Base-by-base conservation (phyloP, 2,329 filamentous ascomycete genomes). In the Pyrenophora seminiperda region DNA sequence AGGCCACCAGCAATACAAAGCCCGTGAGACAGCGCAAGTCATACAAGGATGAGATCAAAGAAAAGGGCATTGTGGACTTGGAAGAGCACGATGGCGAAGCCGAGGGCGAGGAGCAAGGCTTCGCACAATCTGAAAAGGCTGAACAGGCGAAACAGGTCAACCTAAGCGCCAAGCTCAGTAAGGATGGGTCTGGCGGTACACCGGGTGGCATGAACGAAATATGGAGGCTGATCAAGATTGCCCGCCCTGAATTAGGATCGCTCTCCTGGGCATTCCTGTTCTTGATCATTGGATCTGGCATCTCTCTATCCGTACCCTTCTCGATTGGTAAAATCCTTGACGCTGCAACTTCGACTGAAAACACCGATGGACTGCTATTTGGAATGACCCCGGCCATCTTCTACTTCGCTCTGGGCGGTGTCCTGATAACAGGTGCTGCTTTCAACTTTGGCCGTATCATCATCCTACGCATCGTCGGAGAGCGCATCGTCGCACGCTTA, bases 251-350 rank as follows among this genome's bases (percentile, higher is more conserved):
- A 76, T 76, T 89, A 22, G 87, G 81, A 68, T 88, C 89, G 73
- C 84, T 99, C 13, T 81, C 79, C n/a, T 65, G 89, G 57, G 95
- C 95, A 3, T 93, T 97, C 70, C 72, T 88, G 47, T 89, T 96
- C 68, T 80, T 99, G 41, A 80, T 99, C 50, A 81, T 97, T 55
- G 97, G 93, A 13, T 97, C 93, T 3, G 83, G 86, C 42, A 91
- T 99, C 61, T 96, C 92, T 49, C 96, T 99, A 89, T 92, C 91
- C 2, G 90, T 99, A 52, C 94, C 94, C 1, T 96, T 97, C 70
- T 96, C 92, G 0, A 96, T 99, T 59, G 94, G 94, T 48, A 93
- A 92, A 70, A 96, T 99, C 55, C 79, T 99, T 71, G 94, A 99
- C 74, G 84, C 94, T 44, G 91, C 93, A 7, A 95, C 91, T 7